A percentile compares a stretch with the other conserved stretches of the same genome.
Conservation (phyloP, 2,329 filamentous ascomycete genomes). For the Metarhizium anisopliae region DNA sequence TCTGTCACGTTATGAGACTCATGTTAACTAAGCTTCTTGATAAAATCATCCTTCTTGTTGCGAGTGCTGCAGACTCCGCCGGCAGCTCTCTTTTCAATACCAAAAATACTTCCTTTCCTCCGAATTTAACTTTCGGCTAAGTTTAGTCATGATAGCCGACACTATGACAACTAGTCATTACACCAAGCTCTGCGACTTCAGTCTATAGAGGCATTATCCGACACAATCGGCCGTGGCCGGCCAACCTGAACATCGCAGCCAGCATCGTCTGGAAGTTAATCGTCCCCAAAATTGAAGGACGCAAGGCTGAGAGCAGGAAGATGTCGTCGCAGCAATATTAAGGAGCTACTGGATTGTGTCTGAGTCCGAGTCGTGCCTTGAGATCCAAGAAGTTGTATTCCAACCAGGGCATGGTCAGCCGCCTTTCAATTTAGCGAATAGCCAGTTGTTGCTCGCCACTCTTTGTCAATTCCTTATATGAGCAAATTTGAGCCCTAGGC, state of each 20-base stretch:
- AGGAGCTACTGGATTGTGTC: slow-evolving; percentile 1
- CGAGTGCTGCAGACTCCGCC: too few species aligned
- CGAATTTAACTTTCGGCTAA: too few species aligned
- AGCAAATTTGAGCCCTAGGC: slow-evolving; percentile 1
- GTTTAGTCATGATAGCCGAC: too few species aligned
- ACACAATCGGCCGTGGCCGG: neutral
- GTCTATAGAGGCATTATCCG: too few species aligned
- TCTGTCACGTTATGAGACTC: neutral
- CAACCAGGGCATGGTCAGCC: slow-evolving; percentile 2
- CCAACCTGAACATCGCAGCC: slow-evolving; percentile 1
- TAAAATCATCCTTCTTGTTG: too few species aligned
- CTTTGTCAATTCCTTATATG: slow-evolving; percentile 9
- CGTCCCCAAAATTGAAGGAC: slow-evolving; percentile 2
- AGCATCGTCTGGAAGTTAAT: slow-evolving; percentile 3
- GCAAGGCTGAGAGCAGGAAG: neutral
- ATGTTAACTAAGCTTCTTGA: too few species aligned
- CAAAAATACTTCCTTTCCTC: too few species aligned
- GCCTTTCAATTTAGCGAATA: slow-evolving; percentile 9
- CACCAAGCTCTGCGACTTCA: neutral
- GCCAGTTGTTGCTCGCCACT: slow-evolving; percentile 6
- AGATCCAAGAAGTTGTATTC: slow-evolving; percentile 10
- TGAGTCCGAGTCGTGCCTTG: slow-evolving; percentile 5
- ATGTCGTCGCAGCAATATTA: slow-evolving; percentile 3
- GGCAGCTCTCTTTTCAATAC: too few species aligned
- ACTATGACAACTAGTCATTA: neutral